Percentiles rank a stretch among this genome's conserved stretches.
phyloP scores from a whole-genome alignment of 306 rosid species.

The Trifolium subterraneum region DNA sequence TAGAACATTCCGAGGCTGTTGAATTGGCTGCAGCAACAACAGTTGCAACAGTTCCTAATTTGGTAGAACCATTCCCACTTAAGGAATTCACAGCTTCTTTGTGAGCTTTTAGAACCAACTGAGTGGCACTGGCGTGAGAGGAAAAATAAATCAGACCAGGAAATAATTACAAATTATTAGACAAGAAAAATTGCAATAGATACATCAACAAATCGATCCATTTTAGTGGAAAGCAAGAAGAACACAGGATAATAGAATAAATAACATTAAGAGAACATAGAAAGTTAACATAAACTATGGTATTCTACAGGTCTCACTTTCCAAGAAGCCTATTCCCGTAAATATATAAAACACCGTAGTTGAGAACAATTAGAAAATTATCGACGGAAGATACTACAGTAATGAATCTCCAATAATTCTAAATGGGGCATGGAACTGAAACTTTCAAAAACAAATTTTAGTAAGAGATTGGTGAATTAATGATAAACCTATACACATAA shows the following conservation, averaged over 20 bases:
- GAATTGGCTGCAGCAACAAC: constrained; percentile 99
- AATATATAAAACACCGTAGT: constrained; percentile 6
- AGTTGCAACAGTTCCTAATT: constrained; percentile 94
- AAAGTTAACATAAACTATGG: constrained; percentile 21
- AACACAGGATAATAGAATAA: constrained; percentile 16
- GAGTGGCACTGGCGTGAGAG: constrained; percentile 73
- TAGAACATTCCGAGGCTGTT: constrained; percentile 88
- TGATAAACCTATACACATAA: neutral
- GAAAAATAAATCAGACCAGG: constrained; percentile 35
- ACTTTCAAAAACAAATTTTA: neutral
- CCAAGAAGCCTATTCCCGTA: neutral
- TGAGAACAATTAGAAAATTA: constrained; percentile 7
- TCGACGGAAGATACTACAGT: constrained; percentile 11
- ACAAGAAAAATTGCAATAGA: constrained; percentile 21
- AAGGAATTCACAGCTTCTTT: constrained; percentile 96
- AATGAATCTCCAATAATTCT: neutral
- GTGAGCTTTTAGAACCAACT: constrained; percentile 95
- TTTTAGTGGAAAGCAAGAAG: constrained; percentile 28
- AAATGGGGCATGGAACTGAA: neutral
- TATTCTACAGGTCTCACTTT: constrained; percentile 4
- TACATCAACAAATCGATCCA: constrained; percentile 16
- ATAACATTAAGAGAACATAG: constrained; percentile 15
- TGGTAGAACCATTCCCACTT: constrained; percentile 91
- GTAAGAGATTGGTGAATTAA: constrained; percentile 12
- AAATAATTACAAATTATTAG: constrained; percentile 22